These are phyloP conservation scores for Populus nigra DNA, from an alignment of 345 rosid species.

Conservation along the genomic window DNA sequence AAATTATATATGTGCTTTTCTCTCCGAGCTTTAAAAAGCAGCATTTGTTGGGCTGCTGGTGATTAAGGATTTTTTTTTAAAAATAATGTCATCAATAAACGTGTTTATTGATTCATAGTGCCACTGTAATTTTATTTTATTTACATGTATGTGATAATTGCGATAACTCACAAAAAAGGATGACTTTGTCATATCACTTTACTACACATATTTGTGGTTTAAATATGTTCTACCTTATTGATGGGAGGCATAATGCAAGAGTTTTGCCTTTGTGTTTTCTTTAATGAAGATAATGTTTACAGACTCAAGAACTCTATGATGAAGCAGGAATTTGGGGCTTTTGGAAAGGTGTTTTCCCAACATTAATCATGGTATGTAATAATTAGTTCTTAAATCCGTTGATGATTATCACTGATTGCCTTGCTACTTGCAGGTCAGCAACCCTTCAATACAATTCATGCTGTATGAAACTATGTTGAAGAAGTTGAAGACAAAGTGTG, in stretches of 20 bases:
- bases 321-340: conserved; percentile 91
- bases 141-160: neutral
- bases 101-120: neutral
- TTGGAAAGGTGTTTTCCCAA: conserved; percentile 94
- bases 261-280: conserved; percentile 5
- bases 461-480: conserved; percentile 89
- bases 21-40: neutral
- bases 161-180: neutral
- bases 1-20: neutral
- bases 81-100: neutral
- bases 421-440: conserved; percentile 66
- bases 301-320: conserved; percentile 80
- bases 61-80: neutral
- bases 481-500: conserved; percentile 64
- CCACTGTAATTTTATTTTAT: neutral
- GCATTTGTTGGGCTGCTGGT: neutral
- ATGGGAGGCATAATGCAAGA: neutral
- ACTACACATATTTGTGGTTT: neutral
- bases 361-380: conserved; percentile 82
- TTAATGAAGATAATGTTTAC: conserved; percentile 22
- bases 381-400: conserved; percentile 30
- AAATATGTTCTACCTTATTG: neutral
- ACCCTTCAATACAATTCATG: conserved; percentile 97
- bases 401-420: conserved; percentile 31
- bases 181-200: neutral